Conservation (phyloP, 2,329 filamentous ascomycete species). For the Trichoderma sp. region DNA sequence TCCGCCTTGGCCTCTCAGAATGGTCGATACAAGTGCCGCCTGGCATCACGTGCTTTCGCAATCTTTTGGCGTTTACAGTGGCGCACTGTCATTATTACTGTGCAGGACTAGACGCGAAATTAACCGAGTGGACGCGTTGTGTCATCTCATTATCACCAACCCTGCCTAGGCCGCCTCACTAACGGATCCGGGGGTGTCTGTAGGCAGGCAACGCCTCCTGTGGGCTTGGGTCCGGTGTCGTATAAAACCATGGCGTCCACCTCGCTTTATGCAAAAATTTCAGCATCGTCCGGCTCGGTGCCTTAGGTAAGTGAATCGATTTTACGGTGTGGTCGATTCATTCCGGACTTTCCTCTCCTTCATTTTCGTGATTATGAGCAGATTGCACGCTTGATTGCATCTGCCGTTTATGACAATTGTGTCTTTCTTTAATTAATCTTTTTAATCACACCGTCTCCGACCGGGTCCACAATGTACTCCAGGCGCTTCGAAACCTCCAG, state of each 20-base stretch:
- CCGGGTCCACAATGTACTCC: constrained; percentile 45
- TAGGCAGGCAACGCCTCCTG: constrained; percentile 21
- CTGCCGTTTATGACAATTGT: background rate
- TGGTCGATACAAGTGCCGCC: background rate
- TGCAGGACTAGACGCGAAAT: constrained; percentile 18
- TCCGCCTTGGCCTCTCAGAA: background rate
- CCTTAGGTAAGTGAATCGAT: constrained; percentile 50
- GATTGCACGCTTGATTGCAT: background rate
- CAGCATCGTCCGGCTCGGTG: constrained; percentile 27
- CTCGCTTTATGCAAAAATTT: constrained; percentile 25
- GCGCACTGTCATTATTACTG: background rate
- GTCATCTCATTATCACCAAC: constrained; percentile 20
- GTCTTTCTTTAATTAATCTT: background rate
- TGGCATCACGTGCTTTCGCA: constrained; percentile 22
- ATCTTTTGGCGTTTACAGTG: constrained; percentile 13
- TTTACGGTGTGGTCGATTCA: constrained; percentile 32
- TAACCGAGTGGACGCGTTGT: constrained; percentile 23
- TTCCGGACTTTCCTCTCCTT: constrained; percentile 24
- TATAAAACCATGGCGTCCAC: constrained; percentile 28
- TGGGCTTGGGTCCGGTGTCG: background rate
- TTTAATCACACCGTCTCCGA: background rate
- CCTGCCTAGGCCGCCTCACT: constrained; percentile 22
- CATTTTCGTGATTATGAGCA: background rate
- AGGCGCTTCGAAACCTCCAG: constrained; percentile 47
- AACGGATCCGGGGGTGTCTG: constrained; percentile 27